Conservation (phyloP, 2,329 filamentous ascomycete genomes). For the Annulohypoxylon truncatum region DNA sequence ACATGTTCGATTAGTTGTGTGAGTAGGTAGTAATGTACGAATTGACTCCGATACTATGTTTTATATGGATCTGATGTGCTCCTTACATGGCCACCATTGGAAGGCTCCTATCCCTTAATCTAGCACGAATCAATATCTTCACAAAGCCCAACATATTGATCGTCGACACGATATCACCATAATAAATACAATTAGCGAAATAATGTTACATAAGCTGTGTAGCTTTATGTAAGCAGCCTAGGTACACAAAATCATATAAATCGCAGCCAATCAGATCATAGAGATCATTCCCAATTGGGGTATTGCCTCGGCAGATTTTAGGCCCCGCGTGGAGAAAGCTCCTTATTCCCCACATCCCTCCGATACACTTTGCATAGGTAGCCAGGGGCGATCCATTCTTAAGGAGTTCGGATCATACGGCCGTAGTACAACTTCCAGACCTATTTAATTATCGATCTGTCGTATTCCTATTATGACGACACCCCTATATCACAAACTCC, state of each 20-base stretch:
- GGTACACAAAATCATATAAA: not conserved
- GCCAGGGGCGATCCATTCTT: not conserved
- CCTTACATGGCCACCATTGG: too few species aligned
- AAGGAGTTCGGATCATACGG: conserved; percentile 17
- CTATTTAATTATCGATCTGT: not conserved
- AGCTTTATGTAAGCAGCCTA: not conserved
- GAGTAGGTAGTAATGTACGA: conserved; percentile 17
- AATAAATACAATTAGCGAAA: not conserved
- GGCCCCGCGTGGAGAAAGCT: conserved; percentile 22
- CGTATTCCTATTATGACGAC: not conserved
- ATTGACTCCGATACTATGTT: not conserved
- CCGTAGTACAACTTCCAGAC: conserved; percentile 2
- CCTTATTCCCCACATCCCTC: conserved; percentile 10
- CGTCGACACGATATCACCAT: too few species aligned
- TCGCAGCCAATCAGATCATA: not conserved
- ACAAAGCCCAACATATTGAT: too few species aligned
- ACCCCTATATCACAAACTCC: not conserved
- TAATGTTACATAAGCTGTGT: not conserved
- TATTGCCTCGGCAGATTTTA: conserved; percentile 36
- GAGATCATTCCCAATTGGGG: conserved; percentile 12
- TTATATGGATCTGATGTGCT: not conserved
- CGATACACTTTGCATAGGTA: not conserved
- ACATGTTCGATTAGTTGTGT: conserved; percentile 28
- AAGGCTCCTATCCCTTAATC: too few species aligned
- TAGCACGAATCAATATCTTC: too few species aligned